Conservation (phyloP, 345 rosid species). For the Bruguiera parviflora region DNA sequence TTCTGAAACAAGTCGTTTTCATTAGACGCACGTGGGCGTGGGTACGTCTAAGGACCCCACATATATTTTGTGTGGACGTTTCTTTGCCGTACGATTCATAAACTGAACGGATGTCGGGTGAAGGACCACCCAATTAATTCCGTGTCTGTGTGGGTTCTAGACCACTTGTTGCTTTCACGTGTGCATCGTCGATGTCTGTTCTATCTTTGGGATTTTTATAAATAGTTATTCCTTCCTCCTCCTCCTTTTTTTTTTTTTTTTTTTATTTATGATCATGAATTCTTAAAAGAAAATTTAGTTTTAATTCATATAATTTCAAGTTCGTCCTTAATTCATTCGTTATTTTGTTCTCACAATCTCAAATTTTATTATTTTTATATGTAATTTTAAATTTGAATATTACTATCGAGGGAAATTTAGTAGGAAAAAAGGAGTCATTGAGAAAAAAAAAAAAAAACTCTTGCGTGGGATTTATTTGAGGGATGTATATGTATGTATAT, state of each 20-base stretch:
- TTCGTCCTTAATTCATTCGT: no score
- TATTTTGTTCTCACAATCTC: no score
- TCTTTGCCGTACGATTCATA: slow-evolving; percentile 38
- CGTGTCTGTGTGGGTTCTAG: slow-evolving; percentile 30
- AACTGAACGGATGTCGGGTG: slow-evolving; percentile 41
- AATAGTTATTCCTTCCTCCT: no score
- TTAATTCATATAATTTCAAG: no score
- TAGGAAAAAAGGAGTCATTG: no score
- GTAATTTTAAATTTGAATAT: no score
- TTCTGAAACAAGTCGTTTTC: slow-evolving; percentile 30
- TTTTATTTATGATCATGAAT: no score
- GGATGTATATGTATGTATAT: not conserved
- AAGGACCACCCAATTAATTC: slow-evolving; percentile 40
- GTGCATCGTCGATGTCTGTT: not conserved
- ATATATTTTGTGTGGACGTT: slow-evolving; percentile 3
- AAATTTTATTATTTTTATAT: no score
- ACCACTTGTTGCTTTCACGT: slow-evolving; percentile 13
- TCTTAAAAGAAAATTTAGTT: no score
- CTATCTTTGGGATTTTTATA: not conserved
- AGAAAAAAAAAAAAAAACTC: no score
- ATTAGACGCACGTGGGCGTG: slow-evolving; percentile 44
- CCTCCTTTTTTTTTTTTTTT: no score
- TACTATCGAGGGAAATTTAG: no score
- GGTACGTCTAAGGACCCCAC: slow-evolving; percentile 18
- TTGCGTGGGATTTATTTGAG: not conserved